Base-by-base conservation (phyloP, 1,284 basidiomycete species). In the Papiliotrema terrestris region DNA sequence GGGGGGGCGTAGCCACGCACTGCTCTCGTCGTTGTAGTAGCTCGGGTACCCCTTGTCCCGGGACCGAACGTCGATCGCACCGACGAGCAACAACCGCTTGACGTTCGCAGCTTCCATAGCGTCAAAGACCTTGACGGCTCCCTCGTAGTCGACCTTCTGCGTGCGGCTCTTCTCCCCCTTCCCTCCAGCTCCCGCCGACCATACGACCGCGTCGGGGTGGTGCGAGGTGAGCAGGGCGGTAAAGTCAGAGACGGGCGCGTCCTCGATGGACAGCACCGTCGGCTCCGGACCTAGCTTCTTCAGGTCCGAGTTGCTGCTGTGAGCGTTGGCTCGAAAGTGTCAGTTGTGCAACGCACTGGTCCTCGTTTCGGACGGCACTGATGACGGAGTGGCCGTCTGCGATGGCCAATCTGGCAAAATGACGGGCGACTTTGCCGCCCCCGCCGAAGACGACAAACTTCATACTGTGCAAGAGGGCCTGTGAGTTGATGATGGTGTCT, bases 111-210 rank as follows among this genome's bases (percentile, higher is more conserved):
- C 72, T 65, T 87, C 85, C 56, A 88, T 79, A 0, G 86, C 87
- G 62, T 88, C 85, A 65, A 84, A 88, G 0, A 86, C 82, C 71
- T 87, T 88, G 52, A 88, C 63, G 0, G 86, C 86, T 2, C 85
- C 87, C 49, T 84, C 82, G 64, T 84, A 83, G 69, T 89, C 88
- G 11, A 89, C 86, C 23, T 79, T 80, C 60, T 82, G 82, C 1
- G 84, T 87, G 35, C 86, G 75, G 56, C 86, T 84, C 11, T 79
- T 73, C 0, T 83, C 62, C 8, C 84, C 86, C 63, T 85, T 85
- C 0, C 85, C 85, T 0, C 86, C 86, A 0, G 87, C 84, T 1
- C 87, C 87, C 0, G 85, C 85, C 20, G 82, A 76, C 65, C 86
- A 88, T 59, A 87, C 80, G 15, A 89, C 82, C 22, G 83, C 78